A percentile compares a stretch with the other conserved stretches of the same genome.
Evolutionary conservation across 305 asterid genomes (phyloP).

Genomic region (Petunia hybrid): DNA sequence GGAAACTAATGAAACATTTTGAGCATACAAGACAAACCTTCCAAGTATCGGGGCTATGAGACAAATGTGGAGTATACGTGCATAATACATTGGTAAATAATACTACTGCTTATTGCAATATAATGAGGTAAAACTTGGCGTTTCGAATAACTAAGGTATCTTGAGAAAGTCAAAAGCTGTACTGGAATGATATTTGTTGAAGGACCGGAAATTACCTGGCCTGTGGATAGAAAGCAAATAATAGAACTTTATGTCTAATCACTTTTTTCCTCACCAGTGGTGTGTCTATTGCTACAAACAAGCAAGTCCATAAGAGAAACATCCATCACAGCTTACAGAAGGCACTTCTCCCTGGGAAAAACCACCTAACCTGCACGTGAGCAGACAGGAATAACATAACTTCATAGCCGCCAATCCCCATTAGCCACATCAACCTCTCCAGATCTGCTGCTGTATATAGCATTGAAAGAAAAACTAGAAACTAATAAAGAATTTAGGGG

Average conservation of each 20-base stretch:
- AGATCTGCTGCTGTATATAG: background rate
- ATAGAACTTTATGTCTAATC: background rate
- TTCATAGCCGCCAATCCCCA: background rate
- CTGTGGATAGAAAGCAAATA: background rate
- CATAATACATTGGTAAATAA: background rate
- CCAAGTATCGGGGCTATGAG: background rate
- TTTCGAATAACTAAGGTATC: background rate
- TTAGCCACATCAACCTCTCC: background rate
- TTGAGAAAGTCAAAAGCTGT: background rate
- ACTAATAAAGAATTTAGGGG: background rate
- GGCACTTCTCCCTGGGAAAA: background rate
- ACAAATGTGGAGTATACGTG: background rate
- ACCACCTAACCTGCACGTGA: background rate
- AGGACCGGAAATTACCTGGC: background rate
- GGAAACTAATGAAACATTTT: background rate
- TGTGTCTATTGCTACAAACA: background rate
- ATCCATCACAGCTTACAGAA: background rate
- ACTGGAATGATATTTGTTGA: background rate
- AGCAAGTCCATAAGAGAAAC: slow-evolving; percentile 2
- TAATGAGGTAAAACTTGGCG: background rate
- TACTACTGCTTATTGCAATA: background rate
- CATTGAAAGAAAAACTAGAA: background rate
- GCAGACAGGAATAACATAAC: background rate
- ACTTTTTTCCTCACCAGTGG: background rate
- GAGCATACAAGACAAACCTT: background rate